These are phyloP conservation scores for Iris macrosiphon DNA, from an alignment of 106 monocot genomes.

Conservation along the genomic window DNA sequence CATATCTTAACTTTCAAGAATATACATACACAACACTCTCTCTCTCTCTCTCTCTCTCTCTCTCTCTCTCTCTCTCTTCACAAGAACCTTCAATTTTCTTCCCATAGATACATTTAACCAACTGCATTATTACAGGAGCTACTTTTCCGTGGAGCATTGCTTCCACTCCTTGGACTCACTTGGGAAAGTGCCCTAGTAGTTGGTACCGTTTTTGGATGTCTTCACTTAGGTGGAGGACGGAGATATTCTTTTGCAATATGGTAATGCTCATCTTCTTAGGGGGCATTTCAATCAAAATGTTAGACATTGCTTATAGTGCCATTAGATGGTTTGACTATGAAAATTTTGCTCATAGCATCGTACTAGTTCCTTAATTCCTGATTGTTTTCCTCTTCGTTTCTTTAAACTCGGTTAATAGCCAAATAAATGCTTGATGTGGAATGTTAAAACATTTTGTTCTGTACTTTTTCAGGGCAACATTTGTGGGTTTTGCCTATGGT, in stretches of 20 bases:
- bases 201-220: constrained; percentile 73
- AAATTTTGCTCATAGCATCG: too few species aligned
- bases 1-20: too few species aligned
- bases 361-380: too few species aligned
- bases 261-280: constrained; percentile 18
- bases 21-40: too few species aligned
- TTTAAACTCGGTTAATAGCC: not conserved
- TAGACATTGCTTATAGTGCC: not conserved
- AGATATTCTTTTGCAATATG: constrained; percentile 77
- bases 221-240: constrained; percentile 77
- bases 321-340: not conserved
- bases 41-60: too few species aligned
- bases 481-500: constrained; percentile 91
- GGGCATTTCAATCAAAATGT: not conserved
- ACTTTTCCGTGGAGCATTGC: constrained; percentile 76
- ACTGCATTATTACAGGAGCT: constrained; percentile 50
- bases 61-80: too few species aligned
- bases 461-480: constrained; percentile 71
- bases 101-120: not conserved
- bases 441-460: too few species aligned
- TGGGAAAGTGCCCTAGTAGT: constrained; percentile 63
- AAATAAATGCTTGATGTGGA: not conserved
- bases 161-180: constrained; percentile 70
- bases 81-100: too few species aligned
- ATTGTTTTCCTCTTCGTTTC: not conserved